Evolutionary conservation across 495 filamentous ascomycete genomes (phyloP).

Genomic region (Thozetella sp.): DNA sequence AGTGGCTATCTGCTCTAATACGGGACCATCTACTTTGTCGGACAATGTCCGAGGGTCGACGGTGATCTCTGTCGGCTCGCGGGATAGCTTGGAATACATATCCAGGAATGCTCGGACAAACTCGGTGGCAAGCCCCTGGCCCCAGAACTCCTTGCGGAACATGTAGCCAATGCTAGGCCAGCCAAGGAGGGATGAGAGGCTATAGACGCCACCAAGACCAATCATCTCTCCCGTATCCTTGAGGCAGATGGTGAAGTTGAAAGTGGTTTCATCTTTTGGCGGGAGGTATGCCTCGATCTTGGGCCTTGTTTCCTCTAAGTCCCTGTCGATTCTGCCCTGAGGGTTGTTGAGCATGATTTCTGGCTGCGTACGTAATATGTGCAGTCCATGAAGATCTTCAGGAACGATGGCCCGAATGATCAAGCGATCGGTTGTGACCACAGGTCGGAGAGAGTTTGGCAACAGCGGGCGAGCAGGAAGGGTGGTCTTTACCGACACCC

Average conservation of each 20-base stretch:
- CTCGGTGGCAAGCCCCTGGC: constrained; percentile 34
- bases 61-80: constrained; percentile 26
- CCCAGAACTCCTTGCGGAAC: constrained; percentile 36
- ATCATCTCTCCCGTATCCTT: constrained; percentile 22
- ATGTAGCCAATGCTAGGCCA: constrained; percentile 39
- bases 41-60: constrained; percentile 20
- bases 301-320: not conserved
- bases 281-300: constrained; percentile 22
- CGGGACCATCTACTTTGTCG: constrained; percentile 14
- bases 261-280: constrained; percentile 30
- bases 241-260: constrained; percentile 28
- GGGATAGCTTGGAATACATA: constrained; percentile 30
- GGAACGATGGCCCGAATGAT: constrained; percentile 6
- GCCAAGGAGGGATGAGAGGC: constrained; percentile 6
- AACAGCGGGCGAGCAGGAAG: constrained; percentile 1
- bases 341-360: constrained; percentile 6
- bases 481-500: constrained; percentile 5
- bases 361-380: constrained; percentile 3
- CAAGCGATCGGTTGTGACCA: constrained; percentile 1
- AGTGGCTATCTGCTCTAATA: constrained; percentile 29
- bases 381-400: constrained; percentile 1
- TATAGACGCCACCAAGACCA: constrained; percentile 19
- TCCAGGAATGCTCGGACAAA: constrained; percentile 27
- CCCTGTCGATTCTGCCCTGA: constrained; percentile 5
- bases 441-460: not conserved